Base-by-base conservation (phyloP, 1,284 basidiomycete genomes). In the Spongispora temasekensis region DNA sequence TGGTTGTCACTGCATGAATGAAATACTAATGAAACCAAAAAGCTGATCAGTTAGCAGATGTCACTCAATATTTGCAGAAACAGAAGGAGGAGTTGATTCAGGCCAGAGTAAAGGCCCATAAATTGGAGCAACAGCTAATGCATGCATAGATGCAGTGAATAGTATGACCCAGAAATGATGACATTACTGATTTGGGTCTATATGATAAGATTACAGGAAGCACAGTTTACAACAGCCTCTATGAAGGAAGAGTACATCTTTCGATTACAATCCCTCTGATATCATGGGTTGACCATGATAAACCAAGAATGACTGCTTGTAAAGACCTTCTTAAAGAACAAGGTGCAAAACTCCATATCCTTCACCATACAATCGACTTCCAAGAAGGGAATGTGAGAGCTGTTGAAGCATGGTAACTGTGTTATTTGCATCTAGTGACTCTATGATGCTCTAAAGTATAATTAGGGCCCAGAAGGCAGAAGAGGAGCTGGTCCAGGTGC, bases 181-280 rank as follows among this genome's bases (percentile, higher is more conserved):
- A 63, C 37, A 51, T 53, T 56, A 59, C 62, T 65, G 40, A 76
- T 57, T 50, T 35, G 42, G 21, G 44, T 32, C 48, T 57, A 51
- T 31, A 55, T 56, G 55, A 17, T 32, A 62, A 72, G 72, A 25
- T 56, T 74, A 34, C 63, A 71, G 53, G 75, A 76, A 60, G 63
- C 61, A n/a, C 71, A 71, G 46, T 64, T 66, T 17, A 56, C 57
- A 51, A 63, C 71, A 53, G 35, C 58, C 28, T 73, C 74, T 37
- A 67, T 75, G 74, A 74, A 30, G 61, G 74, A 74, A 62, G 68
- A 75, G 72, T 73, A 55, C 1, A 61, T 42, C 48, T 59, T 71
- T 71, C 64, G 62, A 65, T 68, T 65, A 61, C 57, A 59, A n/a
- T 53, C 37, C 50, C 32, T 59, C 30, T 42, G 53, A 55, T 53